A percentile compares a stretch with the other conserved stretches of the same genome.
Conservation (phyloP, 768 basidiomycete genomes). For the Lactarius hatsudake region DNA sequence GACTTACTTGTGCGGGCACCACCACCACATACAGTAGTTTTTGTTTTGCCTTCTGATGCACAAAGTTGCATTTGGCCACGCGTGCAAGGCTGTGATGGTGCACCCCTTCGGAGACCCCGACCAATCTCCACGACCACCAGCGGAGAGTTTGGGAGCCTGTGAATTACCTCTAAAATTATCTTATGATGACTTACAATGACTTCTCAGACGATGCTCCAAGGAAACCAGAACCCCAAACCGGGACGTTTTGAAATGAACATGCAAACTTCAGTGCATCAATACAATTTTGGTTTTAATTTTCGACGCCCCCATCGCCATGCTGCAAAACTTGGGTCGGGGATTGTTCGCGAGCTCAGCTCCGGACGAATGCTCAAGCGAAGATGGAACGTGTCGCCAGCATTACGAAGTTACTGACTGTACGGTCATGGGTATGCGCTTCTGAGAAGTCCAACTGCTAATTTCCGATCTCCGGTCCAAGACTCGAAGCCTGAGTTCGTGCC, state of each 20-base stretch:
- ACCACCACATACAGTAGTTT: neutral
- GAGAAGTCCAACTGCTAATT: neutral
- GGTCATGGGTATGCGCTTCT: neutral
- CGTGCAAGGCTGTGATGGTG: neutral
- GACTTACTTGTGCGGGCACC: neutral
- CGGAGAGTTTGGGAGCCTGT: neutral
- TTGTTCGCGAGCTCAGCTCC: neutral
- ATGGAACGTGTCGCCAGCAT: neutral
- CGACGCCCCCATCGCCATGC: neutral
- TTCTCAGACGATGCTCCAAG: too few relatives aligned
- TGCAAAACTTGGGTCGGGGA: neutral
- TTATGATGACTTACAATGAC: neutral
- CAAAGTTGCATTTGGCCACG: neutral
- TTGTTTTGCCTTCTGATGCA: neutral
- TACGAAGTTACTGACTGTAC: too few relatives aligned
- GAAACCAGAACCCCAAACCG: neutral
- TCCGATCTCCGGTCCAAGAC: neutral
- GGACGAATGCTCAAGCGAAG: neutral
- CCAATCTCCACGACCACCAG: neutral
- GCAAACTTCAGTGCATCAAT: neutral
- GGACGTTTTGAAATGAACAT: neutral
- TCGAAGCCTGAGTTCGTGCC: neutral
- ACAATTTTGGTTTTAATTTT: neutral
- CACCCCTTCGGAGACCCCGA: neutral
- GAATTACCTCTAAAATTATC: neutral